Percentiles rank a stretch among this genome's conserved stretches.
These are phyloP conservation scores for Fraxinus greggii DNA, from an alignment of 305 asterid genomes.

Conservation along the genomic window DNA sequence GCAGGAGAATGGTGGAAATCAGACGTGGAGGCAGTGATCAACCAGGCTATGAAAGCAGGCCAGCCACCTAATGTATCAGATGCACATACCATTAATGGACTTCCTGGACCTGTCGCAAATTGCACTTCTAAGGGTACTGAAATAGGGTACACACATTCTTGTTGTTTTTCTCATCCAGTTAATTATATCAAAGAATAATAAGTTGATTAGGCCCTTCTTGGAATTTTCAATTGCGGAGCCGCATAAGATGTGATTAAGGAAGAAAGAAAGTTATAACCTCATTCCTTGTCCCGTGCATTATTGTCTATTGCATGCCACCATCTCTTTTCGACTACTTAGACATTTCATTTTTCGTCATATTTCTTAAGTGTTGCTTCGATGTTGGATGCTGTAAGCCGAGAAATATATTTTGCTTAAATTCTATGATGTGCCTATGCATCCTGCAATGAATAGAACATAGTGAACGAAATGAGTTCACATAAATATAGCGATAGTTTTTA, in stretches of 20 bases:
- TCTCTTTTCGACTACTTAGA: not conserved
- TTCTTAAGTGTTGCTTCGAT: not conserved
- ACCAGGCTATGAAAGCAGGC: slow-evolving; percentile 50
- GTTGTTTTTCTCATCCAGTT: not conserved
- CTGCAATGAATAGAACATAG: not conserved
- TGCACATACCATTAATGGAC: slow-evolving; percentile 69
- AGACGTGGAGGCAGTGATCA: slow-evolving; percentile 57
- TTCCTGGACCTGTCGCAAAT: slow-evolving; percentile 57
- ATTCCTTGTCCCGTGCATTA: not conserved
- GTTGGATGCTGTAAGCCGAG: too few species aligned
- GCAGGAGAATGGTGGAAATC: slow-evolving; percentile 84
- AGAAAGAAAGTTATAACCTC: not conserved
- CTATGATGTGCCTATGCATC: not conserved
- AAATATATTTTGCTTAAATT: not conserved
- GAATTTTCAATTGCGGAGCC: not conserved
- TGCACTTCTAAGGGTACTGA: slow-evolving; percentile 59
- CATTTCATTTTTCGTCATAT: not conserved
- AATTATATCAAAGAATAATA: not conserved
- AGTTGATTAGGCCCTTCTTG: not conserved
- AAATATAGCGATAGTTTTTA: not conserved
- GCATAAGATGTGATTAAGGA: not conserved
- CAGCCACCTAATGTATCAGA: slow-evolving; percentile 64
- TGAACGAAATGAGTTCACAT: not conserved
- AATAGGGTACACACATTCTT: not conserved
- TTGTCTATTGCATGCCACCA: not conserved